These are phyloP conservation scores for Pleurotus tuber-regium DNA, from an alignment of 768 basidiomycete species.

Conservation along the genomic window DNA sequence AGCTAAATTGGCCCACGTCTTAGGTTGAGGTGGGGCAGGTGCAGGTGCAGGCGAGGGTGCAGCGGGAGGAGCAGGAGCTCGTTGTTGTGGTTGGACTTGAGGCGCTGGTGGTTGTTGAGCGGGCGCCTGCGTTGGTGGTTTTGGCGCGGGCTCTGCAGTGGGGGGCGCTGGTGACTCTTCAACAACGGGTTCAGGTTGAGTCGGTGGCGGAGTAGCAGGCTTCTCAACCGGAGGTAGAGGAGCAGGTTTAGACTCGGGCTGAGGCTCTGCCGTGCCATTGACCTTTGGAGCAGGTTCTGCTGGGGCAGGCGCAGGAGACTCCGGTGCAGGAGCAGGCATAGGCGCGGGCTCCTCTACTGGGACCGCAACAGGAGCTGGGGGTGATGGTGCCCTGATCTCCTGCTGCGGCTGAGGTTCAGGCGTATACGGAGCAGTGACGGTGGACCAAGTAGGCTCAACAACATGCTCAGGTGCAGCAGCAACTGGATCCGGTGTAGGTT, in stretches of 20 bases:
- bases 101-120: conserved; percentile 21
- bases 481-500: neutral
- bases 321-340: conserved; percentile 28
- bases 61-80: conserved; percentile 25
- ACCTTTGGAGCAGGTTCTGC: conserved; percentile 21
- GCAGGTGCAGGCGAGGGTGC: conserved; percentile 27
- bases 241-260: conserved; percentile 29
- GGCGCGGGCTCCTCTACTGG: conserved; percentile 27
- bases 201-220: conserved; percentile 22
- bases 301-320: conserved; percentile 25
- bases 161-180: conserved; percentile 24
- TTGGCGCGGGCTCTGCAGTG: conserved; percentile 24
- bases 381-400: conserved; percentile 17
- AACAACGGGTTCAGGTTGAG: neutral
- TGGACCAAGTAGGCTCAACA: conserved; percentile 21
- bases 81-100: conserved; percentile 27
- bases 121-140: conserved; percentile 24
- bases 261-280: conserved; percentile 29
- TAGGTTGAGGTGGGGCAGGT: conserved; percentile 52
- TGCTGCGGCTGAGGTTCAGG: conserved; percentile 18
- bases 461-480: conserved; percentile 7
- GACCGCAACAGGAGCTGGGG: conserved; percentile 31
- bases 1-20: conserved; percentile 92
- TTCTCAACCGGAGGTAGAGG: conserved; percentile 23
- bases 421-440: conserved; percentile 25